Percentiles rank a stretch among this genome's conserved stretches.
Evolutionary conservation across 768 basidiomycete genomes (phyloP).

Genomic region (Panaeolus cyanescens): DNA sequence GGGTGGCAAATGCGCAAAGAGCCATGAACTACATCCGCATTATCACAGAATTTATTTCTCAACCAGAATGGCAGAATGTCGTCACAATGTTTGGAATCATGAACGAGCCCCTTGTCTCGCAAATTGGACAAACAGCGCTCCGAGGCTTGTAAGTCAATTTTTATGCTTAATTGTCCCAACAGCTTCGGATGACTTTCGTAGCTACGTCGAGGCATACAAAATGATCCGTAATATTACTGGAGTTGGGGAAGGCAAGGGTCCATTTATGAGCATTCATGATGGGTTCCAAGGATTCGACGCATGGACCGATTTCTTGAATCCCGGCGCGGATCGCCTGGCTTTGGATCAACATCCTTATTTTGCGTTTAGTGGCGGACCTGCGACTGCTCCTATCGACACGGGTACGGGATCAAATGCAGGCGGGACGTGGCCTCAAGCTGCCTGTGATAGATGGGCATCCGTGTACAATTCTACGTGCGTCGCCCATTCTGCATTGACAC

Average conservation of each 20-base stretch:
- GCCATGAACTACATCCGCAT: conserved; percentile 78
- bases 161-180: conserved; percentile 21
- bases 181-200: conserved; percentile 20
- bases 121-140: conserved; percentile 58
- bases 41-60: conserved; percentile 81
- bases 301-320: conserved; percentile 34
- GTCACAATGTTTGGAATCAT: conserved; percentile 65
- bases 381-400: conserved; percentile 36
- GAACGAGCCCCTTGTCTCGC: conserved; percentile 56
- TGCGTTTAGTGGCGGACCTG: conserved; percentile 46
- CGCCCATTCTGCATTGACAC: conserved; percentile 40
- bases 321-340: conserved; percentile 41
- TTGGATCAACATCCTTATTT: conserved; percentile 45
- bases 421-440: conserved; percentile 47
- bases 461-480: conserved; percentile 53
- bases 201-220: conserved; percentile 59
- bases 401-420: conserved; percentile 39
- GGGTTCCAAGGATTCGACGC: conserved; percentile 44
- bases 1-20: conserved; percentile 83
- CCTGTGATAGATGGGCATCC: conserved; percentile 62
- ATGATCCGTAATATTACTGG: conserved; percentile 77
- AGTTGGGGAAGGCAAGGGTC: conserved; percentile 66
- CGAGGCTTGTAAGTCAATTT: conserved; percentile 62
- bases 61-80: conserved; percentile 70
- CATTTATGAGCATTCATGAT: conserved; percentile 50